phyloP scores from a whole-genome alignment of 75 land plant genomes.

The Pseudotsuga menziesii region DNA sequence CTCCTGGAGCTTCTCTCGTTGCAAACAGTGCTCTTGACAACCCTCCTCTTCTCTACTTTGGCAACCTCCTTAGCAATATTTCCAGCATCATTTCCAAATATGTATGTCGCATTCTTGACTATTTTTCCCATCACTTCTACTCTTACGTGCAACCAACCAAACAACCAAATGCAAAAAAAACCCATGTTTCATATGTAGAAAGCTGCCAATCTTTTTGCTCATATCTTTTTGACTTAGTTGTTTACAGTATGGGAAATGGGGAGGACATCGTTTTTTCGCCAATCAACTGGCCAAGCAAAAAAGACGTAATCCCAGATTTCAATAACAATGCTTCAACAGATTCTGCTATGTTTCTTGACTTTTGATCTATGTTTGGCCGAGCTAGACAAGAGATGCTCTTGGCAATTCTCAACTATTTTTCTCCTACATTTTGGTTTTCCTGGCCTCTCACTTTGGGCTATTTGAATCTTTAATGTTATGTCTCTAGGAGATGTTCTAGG shows the following conservation, averaged over 20 bases:
- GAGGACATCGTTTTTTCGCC: not conserved
- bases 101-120: conserved; percentile 72
- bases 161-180: conserved; percentile 1
- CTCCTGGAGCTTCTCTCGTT: conserved; percentile 93
- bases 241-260: not conserved
- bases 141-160: conserved; percentile 43
- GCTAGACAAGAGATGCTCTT: too few relatives aligned
- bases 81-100: conserved; percentile 78
- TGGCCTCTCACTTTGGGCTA: too few relatives aligned
- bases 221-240: not conserved
- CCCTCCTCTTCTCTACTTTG: conserved; percentile 84
- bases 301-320: too few relatives aligned
- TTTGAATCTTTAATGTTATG: too few relatives aligned
- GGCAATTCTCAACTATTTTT: too few relatives aligned
- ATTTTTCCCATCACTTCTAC: conserved; percentile 91
- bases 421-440: too few relatives aligned
- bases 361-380: too few relatives aligned
- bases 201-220: conserved; percentile 4
- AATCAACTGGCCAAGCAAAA: too few relatives aligned
- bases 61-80: conserved; percentile 85
- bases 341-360: too few relatives aligned
- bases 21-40: conserved; percentile 83
- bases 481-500: too few relatives aligned
- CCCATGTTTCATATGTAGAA: not conserved
- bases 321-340: too few relatives aligned